Conservation (phyloP, 805 yeast species). For the Maudiozyma saulgeensis region DNA sequence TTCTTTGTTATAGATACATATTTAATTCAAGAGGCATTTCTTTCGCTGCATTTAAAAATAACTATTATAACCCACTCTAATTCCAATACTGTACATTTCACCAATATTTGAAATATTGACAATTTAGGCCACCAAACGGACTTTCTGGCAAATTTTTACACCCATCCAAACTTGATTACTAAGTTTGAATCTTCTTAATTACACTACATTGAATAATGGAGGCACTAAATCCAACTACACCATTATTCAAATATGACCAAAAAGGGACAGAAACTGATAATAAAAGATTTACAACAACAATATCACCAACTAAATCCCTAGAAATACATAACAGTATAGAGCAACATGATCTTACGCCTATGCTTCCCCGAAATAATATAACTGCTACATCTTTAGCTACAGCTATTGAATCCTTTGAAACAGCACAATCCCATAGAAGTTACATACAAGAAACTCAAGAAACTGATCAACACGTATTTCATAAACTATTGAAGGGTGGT, state of each 20-base stretch:
- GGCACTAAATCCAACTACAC: constrained; percentile 3
- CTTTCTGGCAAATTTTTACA: too few relatives aligned
- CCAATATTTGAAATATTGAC: too few relatives aligned
- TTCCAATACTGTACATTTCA: too few relatives aligned
- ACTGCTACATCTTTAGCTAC: not conserved
- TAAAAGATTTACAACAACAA: constrained; percentile 2
- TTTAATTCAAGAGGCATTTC: too few relatives aligned
- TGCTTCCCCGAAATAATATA: not conserved
- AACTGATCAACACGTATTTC: not conserved
- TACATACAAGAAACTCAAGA: not conserved
- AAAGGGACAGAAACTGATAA: not conserved
- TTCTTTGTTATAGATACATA: too few relatives aligned
- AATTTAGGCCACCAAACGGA: too few relatives aligned
- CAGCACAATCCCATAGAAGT: constrained; percentile 4
- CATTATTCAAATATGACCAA: constrained; percentile 1
- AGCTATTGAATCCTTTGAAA: constrained; percentile 4
- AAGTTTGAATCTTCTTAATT: not conserved
- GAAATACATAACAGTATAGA: not conserved
- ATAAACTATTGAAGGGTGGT: not conserved
- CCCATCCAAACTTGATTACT: too few relatives aligned
- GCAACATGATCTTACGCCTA: not conserved
- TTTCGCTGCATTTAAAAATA: too few relatives aligned
- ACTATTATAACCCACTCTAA: too few relatives aligned
- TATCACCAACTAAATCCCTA: constrained; percentile 12
- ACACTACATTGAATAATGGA: not conserved